Evolutionary conservation across 805 yeast species (phyloP).

Genomic region (Candida odintsovae): DNA sequence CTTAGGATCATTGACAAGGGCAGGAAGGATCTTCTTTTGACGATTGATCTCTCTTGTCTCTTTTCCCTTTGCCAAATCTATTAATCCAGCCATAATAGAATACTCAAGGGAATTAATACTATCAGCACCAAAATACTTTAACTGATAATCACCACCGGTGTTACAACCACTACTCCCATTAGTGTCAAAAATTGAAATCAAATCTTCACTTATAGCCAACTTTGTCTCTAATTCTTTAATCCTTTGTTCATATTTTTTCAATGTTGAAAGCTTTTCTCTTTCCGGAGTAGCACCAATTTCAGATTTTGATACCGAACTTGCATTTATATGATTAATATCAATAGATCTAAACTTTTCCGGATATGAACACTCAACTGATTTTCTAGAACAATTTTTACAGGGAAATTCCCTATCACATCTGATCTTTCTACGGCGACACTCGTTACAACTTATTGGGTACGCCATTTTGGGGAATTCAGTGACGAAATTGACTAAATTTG

Average conservation of each 20-base stretch:
- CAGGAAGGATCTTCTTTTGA: conserved; percentile 10
- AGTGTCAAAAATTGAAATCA: conserved; percentile 21
- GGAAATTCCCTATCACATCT: conserved; percentile 16
- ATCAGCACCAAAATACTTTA: conserved; percentile 10
- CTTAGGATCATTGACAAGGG: background rate
- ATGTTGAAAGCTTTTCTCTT: background rate
- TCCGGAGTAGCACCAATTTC: background rate
- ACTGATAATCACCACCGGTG: background rate
- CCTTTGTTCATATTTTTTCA: conserved; percentile 4
- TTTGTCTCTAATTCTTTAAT: conserved; percentile 18
- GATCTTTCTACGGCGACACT: conserved; percentile 23
- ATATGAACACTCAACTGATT: conserved; percentile 13
- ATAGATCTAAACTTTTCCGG: conserved; percentile 22
- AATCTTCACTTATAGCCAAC: conserved; percentile 13
- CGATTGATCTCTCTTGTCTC: background rate
- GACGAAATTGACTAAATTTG: background rate
- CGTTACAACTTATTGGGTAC: conserved; percentile 21
- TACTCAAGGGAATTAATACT: conserved; percentile 11
- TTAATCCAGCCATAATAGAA: conserved; percentile 2
- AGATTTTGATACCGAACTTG: background rate
- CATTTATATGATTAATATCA: conserved; percentile 11
- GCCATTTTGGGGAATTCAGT: conserved; percentile 6
- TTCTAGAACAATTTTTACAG: conserved; percentile 14
- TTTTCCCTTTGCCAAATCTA: background rate
- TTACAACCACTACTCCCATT: conserved; percentile 3